Base-by-base conservation (phyloP, 768 basidiomycete species). In the Tulasnella sp. region DNA sequence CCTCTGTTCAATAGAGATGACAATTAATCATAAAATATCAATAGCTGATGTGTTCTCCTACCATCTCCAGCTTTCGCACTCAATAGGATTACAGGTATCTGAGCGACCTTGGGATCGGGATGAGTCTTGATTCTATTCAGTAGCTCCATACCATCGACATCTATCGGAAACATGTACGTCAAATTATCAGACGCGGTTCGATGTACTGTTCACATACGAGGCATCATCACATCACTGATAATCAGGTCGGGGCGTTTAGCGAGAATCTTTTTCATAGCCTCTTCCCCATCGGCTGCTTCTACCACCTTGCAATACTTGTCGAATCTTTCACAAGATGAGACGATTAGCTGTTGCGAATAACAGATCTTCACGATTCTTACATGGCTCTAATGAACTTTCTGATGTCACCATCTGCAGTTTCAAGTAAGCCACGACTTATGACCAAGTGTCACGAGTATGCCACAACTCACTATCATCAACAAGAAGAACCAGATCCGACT, bases 221-320 rank as follows among this genome's bases (percentile, higher is more conserved):
- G 66, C 64, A 67, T 66, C 58, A 64, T 64, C 10, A 64, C 60
- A 56, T 66, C 67, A 9, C 62, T 59, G 10, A 69, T 55, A 46
- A 68, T 62, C 12, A 69, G 50, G 44, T 64, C 58, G 0, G 67
- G 66, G n/a, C 48, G 52, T 13, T 45, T 34, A 41, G 25, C 39
- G 16, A 58, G 37, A 35, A 57, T 48, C 32, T 57, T 34, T 27
- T 62, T 51, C 8, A 62, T 54, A 4, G 62, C 64, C 35, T 65
- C 59, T 31, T 56, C 48, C 19, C 65, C 67, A 53, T 65, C 62
- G 4, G 54, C 40, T 2, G 66, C 66, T 40, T 65, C 64, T 3
- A 64, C 43, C 20, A 66, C 56, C 4, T 54, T 60, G 45, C 67
- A 68, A 54, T 62, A 67, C 7, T 60, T 61, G 1, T 56, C 25